Percentiles rank a stretch among this genome's conserved stretches.
These are phyloP conservation scores for Cynara cardunculus DNA, from an alignment of 129 eudicot species.

Conservation along the genomic window DNA sequence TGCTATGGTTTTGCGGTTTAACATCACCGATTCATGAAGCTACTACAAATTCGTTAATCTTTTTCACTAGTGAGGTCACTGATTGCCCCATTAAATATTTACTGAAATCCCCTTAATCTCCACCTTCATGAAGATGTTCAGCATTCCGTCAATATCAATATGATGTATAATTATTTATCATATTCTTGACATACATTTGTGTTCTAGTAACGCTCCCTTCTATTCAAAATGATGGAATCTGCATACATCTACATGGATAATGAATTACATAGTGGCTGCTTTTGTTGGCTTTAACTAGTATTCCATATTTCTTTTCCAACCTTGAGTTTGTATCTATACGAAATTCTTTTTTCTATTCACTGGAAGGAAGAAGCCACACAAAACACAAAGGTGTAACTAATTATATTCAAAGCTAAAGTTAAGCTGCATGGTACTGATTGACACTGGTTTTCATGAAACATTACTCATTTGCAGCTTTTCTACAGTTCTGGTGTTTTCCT, in stretches of 20 bases:
- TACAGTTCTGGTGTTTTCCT: not conserved
- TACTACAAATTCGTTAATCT: not conserved
- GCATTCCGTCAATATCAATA: not conserved
- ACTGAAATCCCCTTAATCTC: not conserved
- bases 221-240: not conserved
- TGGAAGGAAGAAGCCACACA: not conserved
- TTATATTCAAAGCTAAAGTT: not conserved
- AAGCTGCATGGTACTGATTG: not conserved
- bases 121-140: not conserved
- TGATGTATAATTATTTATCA: not conserved
- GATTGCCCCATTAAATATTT: not conserved
- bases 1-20: not conserved
- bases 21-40: not conserved
- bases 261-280: no score
- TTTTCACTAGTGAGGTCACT: not conserved
- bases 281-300: not conserved
- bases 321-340: not conserved
- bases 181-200: not conserved
- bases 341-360: no score
- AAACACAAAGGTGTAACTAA: not conserved
- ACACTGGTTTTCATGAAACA: not conserved
- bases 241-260: not conserved
- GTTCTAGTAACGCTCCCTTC: not conserved
- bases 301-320: not conserved
- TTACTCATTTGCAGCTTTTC: not conserved